Percentiles rank a stretch among this genome's conserved stretches.
Conservation (phyloP, 768 basidiomycete species). For the Agrocybe chaxingu region DNA sequence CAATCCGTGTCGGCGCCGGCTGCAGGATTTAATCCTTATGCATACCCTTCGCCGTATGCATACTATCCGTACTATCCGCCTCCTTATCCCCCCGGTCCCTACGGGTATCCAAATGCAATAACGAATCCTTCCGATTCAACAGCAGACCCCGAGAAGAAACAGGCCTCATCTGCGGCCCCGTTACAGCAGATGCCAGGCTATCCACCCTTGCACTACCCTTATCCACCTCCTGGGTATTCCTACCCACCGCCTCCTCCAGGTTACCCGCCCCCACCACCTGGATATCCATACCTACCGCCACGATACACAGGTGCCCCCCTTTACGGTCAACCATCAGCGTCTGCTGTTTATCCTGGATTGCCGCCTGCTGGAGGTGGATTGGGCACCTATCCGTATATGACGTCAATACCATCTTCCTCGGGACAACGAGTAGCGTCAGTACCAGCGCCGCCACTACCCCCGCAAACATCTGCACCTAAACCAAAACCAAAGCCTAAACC, state of each 20-base stretch:
- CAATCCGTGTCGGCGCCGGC: not conserved
- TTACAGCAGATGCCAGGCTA: not conserved
- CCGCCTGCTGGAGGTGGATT: conserved; percentile 2
- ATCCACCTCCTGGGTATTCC: conserved; percentile 1
- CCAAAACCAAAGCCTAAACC: not conserved
- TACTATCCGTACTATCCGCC: conserved; percentile 36
- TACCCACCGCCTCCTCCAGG: conserved; percentile 14
- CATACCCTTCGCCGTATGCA: conserved; percentile 15
- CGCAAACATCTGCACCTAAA: not conserved
- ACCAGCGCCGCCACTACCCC: not conserved
- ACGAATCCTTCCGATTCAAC: not conserved
- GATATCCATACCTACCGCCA: conserved; percentile 15
- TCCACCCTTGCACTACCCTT: not conserved
- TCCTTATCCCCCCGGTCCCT: conserved; percentile 28
- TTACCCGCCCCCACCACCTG: conserved; percentile 3
- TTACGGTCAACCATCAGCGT: not conserved
- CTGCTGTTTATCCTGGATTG: conserved; percentile 3
- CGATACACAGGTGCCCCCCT: conserved; percentile 6
- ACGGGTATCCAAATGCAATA: conserved; percentile 3
- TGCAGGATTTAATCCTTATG: conserved; percentile 1
- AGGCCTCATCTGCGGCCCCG: not conserved
- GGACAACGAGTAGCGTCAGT: not conserved
- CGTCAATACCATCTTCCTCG: not conserved
- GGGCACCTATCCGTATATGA: conserved; percentile 5
- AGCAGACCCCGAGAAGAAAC: too few relatives aligned